Evolutionary conservation across 2,329 filamentous ascomycete genomes (phyloP).

Genomic region (Cytospora piceae): DNA sequence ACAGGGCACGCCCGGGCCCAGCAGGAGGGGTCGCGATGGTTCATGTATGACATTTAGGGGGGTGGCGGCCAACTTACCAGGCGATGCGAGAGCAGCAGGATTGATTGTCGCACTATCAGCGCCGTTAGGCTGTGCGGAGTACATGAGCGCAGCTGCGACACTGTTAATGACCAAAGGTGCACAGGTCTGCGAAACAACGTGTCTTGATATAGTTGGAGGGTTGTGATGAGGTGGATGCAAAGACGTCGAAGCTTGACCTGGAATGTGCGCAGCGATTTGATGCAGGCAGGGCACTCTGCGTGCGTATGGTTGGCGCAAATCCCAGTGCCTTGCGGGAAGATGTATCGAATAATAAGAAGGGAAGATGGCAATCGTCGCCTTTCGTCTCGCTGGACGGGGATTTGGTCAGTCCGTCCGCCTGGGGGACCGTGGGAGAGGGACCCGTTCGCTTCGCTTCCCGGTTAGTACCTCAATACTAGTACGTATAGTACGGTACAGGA

Average conservation of each 20-base stretch:
- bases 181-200: slow-evolving; percentile 59
- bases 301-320: slow-evolving; percentile 55
- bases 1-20: slow-evolving; percentile 29
- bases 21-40: slow-evolving; percentile 30
- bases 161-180: slow-evolving; percentile 41
- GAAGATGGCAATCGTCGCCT: slow-evolving; percentile 32
- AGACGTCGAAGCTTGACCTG: slow-evolving; percentile 38
- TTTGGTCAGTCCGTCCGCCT: slow-evolving; percentile 26
- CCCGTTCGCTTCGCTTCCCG: slow-evolving; percentile 29
- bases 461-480: slow-evolving; percentile 23
- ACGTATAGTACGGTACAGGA: slow-evolving; percentile 15
- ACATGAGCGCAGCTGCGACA: slow-evolving; percentile 54
- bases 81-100: slow-evolving; percentile 81
- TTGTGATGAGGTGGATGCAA: slow-evolving; percentile 38
- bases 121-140: slow-evolving; percentile 69
- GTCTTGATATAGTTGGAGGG: slow-evolving; percentile 64
- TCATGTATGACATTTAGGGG: slow-evolving; percentile 30
- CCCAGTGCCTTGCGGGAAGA: slow-evolving; percentile 32
- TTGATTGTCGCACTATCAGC: slow-evolving; percentile 90
- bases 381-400: slow-evolving; percentile 26
- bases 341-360: slow-evolving; percentile 36
- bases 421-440: slow-evolving; percentile 12
- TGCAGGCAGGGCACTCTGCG: slow-evolving; percentile 47
- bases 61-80: slow-evolving; percentile 60
- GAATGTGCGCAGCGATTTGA: slow-evolving; percentile 45